Conservation (phyloP, 139 green algal genomes). For the Chlamydomonas sp. region DNA sequence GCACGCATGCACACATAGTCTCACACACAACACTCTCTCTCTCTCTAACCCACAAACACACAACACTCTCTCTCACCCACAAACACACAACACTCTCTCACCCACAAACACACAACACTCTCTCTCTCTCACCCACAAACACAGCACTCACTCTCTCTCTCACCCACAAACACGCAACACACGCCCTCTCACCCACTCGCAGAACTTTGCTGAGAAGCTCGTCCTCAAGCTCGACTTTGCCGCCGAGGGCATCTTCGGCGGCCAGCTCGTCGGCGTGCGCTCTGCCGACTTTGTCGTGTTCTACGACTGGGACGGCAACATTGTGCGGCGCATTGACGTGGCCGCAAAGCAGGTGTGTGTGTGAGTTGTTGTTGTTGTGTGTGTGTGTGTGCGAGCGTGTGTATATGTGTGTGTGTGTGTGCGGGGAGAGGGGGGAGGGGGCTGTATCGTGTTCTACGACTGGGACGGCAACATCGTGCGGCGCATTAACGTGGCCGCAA, state of each 20-base stretch:
- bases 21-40: too few species aligned
- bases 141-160: background rate
- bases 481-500: slow-evolving; percentile 83
- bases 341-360: slow-evolving; percentile 46
- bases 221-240: slow-evolving; percentile 72
- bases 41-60: too few species aligned
- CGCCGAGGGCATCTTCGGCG: slow-evolving; percentile 84
- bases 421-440: too few species aligned
- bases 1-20: too few species aligned
- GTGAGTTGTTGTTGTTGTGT: too few species aligned
- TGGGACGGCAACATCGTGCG: slow-evolving; percentile 79
- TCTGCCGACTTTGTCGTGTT: slow-evolving; percentile 86
- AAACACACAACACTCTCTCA: too few species aligned
- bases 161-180: background rate
- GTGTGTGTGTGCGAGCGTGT: slow-evolving; percentile 76
- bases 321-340: slow-evolving; percentile 91
- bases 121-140: too few species aligned
- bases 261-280: slow-evolving; percentile 72
- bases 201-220: slow-evolving; percentile 70
- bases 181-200: too few species aligned
- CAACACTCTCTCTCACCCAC: too few species aligned
- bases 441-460: slow-evolving; percentile 96
- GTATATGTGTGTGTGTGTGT: slow-evolving; percentile 67
- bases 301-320: slow-evolving; percentile 86
- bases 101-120: too few species aligned